Percentiles rank a stretch among this genome's conserved stretches.
These are phyloP conservation scores for Starmerella apicola DNA, from an alignment of 805 yeast genomes.

Conservation along the genomic window DNA sequence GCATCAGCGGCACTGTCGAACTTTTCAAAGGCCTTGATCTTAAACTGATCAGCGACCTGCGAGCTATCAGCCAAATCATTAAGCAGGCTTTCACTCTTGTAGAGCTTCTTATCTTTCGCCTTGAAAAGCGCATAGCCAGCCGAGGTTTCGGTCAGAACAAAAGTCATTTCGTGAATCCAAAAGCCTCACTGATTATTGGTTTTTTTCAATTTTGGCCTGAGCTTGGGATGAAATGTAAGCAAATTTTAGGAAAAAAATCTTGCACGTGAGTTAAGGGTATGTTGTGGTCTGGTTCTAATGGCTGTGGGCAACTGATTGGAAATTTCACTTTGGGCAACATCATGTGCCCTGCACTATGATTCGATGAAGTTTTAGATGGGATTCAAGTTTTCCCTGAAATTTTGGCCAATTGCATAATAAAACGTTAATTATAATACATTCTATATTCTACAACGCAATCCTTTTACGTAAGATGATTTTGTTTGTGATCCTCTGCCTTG, in stretches of 20 bases:
- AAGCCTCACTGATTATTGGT: constrained; percentile 9
- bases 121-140: constrained; percentile 97
- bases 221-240: constrained; percentile 6
- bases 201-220: neutral
- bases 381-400: no score
- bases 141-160: constrained; percentile 84
- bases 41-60: constrained; percentile 78
- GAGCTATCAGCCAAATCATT: constrained; percentile 72
- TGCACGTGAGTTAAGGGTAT: no score
- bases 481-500: neutral
- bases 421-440: no score
- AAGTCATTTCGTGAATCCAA: constrained; percentile 23
- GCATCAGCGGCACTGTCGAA: constrained; percentile 92
- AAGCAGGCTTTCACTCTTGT: constrained; percentile 64
- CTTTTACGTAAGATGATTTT: no score
- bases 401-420: neutral
- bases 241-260: constrained; percentile 1
- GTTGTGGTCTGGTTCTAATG: no score
- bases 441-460: no score
- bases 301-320: no score
- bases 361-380: no score
- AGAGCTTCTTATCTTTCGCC: constrained; percentile 93
- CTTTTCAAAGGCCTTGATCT: constrained; percentile 90
- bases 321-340: no score
- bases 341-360: no score